phyloP scores from a whole-genome alignment of 805 yeast genomes.

The Saturnispora sekii region DNA sequence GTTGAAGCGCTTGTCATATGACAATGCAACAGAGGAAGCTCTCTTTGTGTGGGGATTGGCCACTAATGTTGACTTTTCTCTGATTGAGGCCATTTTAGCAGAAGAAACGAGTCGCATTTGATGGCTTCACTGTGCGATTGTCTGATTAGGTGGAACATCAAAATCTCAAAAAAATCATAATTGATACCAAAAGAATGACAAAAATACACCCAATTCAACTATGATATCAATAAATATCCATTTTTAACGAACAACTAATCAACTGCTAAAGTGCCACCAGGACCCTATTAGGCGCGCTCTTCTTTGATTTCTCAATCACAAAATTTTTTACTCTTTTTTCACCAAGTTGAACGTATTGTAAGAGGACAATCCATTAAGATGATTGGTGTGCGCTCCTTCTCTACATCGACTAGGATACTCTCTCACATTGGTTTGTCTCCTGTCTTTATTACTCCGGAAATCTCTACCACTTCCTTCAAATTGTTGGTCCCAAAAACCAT shows the following conservation, averaged over 20 bases:
- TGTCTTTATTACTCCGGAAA: conserved; percentile 55
- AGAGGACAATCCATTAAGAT: neutral
- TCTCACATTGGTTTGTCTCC: conserved; percentile 82
- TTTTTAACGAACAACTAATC: neutral
- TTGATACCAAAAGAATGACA: neutral
- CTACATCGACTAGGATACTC: conserved; percentile 12
- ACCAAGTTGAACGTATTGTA: neutral
- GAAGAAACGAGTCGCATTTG: neutral
- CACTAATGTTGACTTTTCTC: conserved; percentile 35
- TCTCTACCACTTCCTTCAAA: conserved; percentile 36
- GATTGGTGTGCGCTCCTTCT: conserved; percentile 6
- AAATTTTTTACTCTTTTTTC: neutral
- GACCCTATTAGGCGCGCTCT: too few relatives aligned
- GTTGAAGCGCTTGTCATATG: conserved; percentile 62
- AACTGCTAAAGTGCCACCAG: too few relatives aligned
- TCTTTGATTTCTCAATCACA: too few relatives aligned
- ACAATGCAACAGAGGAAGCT: conserved; percentile 59
- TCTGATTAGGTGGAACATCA: neutral
- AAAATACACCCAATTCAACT: neutral
- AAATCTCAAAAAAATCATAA: neutral
- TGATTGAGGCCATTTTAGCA: conserved; percentile 14
- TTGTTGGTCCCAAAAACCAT: conserved; percentile 48
- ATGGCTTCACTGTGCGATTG: neutral
- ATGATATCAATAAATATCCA: neutral
- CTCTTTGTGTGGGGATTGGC: conserved; percentile 75